phyloP scores from a whole-genome alignment of 78 protist species.

The Dictyostelium intermedium region DNA sequence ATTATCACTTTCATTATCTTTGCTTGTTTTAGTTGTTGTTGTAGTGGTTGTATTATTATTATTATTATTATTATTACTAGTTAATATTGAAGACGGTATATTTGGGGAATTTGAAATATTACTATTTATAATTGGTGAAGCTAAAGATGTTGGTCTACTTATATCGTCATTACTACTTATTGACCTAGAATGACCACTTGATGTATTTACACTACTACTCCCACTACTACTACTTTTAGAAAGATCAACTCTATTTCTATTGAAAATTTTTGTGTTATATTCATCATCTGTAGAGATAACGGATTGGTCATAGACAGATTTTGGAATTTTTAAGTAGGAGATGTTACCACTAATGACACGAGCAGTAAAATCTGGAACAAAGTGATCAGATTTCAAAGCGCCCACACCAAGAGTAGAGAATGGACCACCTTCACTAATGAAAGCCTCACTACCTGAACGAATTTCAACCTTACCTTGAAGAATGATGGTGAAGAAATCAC shows the following conservation, averaged over 20 bases:
- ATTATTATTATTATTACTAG: not conserved
- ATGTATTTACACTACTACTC: not conserved
- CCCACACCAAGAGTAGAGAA: conserved; percentile 77
- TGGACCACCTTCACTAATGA: conserved; percentile 83
- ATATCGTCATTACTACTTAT: not conserved
- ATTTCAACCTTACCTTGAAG: conserved; percentile 79
- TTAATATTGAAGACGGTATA: not conserved
- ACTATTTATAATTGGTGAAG: not conserved
- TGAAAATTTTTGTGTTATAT: conserved; percentile 21
- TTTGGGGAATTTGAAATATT: not conserved
- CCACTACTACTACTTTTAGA: not conserved
- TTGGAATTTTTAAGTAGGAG: conserved; percentile 9
- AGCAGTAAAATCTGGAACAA: conserved; percentile 70
- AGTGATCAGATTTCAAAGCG: conserved; percentile 25
- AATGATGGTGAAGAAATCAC: conserved; percentile 56
- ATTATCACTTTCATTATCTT: not conserved
- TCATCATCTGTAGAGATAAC: conserved; percentile 38
- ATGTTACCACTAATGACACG: not conserved
- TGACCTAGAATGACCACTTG: not conserved
- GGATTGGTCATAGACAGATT: conserved; percentile 22
- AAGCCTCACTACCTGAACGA: conserved; percentile 68
- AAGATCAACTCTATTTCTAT: conserved; percentile 20
- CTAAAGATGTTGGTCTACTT: not conserved
- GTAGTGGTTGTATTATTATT: not conserved
- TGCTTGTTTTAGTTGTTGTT: not conserved